Conservation (phyloP, 768 basidiomycete species). For the Tremella fuciformis region DNA sequence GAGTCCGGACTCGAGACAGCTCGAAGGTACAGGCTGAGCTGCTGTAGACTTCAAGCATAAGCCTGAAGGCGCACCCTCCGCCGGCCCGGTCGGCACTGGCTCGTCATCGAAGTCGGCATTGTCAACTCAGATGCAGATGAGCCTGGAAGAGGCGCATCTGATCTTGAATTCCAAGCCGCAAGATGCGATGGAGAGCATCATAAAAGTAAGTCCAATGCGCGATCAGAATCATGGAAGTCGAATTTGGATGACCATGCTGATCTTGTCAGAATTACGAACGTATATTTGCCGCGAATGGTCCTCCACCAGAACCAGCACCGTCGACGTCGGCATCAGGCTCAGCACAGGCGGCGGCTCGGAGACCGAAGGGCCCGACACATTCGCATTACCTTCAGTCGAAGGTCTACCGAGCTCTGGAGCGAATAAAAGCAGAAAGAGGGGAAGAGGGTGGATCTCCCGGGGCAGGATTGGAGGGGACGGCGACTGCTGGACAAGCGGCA, state of each 20-base stretch:
- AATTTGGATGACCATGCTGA: not conserved
- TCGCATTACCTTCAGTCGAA: constrained; percentile 96
- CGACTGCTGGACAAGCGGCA: not conserved
- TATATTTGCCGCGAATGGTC: constrained; percentile 84
- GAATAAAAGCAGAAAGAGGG: constrained; percentile 81
- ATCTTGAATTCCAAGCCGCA: constrained; percentile 83
- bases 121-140: constrained; percentile 84
- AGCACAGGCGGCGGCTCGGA: not conserved
- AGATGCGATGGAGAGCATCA: constrained; percentile 64
- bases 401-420: constrained; percentile 88
- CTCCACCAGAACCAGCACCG: constrained; percentile 59
- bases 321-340: constrained; percentile 48
- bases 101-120: constrained; percentile 61
- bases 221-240: not conserved
- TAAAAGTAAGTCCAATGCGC: constrained; percentile 63
- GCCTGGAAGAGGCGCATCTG: constrained; percentile 86
- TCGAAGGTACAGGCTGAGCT: not conserved
- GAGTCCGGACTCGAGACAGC: constrained; percentile 44
- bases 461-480: constrained; percentile 4
- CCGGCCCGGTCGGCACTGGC: constrained; percentile 70
- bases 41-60: constrained; percentile 73
- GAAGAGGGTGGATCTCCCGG: constrained; percentile 24
- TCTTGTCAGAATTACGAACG: constrained; percentile 77
- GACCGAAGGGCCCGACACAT: constrained; percentile 52
- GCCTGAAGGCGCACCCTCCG: constrained; percentile 69